phyloP scores from a whole-genome alignment of 805 yeast species.

The Kodamaea sagamina region DNA sequence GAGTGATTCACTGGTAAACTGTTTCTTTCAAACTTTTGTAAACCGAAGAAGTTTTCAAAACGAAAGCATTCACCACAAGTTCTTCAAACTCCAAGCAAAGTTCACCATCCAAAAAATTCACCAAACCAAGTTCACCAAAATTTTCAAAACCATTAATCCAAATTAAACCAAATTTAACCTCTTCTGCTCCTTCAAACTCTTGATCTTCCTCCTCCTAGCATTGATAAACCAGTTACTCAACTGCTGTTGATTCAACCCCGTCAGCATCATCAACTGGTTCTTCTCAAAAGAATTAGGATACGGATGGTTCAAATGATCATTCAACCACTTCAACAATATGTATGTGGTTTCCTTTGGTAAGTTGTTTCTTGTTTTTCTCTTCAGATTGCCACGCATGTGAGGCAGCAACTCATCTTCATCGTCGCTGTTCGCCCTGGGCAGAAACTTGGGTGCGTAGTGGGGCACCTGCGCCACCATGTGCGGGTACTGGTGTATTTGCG shows the following conservation, averaged over 20 bases:
- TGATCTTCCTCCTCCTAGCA: conserved; percentile 76
- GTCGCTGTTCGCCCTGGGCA: conserved; percentile 1
- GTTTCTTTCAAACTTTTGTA: too few species aligned
- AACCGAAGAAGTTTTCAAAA: too few species aligned
- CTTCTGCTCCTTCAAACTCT: conserved; percentile 45
- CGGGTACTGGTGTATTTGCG: conserved; percentile 8
- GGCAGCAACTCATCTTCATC: conserved; percentile 11
- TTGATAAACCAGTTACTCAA: conserved; percentile 87
- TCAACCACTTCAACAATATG: conserved; percentile 71
- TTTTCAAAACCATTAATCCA: too few species aligned
- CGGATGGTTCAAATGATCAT: conserved; percentile 74
- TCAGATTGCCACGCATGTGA: conserved; percentile 15
- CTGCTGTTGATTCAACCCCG: conserved; percentile 81
- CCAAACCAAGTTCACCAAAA: too few species aligned
- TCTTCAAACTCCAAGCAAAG: too few species aligned
- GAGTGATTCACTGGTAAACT: too few species aligned
- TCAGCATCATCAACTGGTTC: conserved; percentile 62
- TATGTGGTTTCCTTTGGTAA: conserved; percentile 78
- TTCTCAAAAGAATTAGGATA: conserved; percentile 83
- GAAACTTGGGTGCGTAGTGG: not conserved
- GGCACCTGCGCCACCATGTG: not conserved
- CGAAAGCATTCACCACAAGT: too few species aligned
- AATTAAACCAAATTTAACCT: conserved; percentile 13
- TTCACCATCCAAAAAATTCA: too few species aligned
- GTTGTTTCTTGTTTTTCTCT: conserved; percentile 59